Evolutionary conservation across 2,329 filamentous ascomycete genomes (phyloP), one percentile per base, ranked within the genome.

Genomic region (Intubia oerlemansii): DNA sequence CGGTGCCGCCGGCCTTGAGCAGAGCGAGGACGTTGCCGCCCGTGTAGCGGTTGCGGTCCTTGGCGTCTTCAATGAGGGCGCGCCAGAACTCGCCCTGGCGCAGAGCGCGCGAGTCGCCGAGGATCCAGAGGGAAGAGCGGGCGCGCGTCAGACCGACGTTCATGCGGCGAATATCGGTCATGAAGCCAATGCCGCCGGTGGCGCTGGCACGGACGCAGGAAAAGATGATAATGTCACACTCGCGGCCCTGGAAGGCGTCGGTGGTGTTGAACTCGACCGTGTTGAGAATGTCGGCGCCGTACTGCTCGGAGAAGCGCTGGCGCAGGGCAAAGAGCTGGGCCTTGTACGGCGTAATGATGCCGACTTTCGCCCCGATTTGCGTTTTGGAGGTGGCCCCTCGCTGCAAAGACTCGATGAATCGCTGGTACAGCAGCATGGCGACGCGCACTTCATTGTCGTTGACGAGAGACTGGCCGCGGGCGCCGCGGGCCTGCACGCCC

Each of bases 161-260:
- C 90, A 98, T 95, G 61, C 88, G 85, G 34, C 88, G 72, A 44
- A 98, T 92, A 48, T 98, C 88, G 31, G 80, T 78, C 65, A 98
- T 75, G 67, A 98, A 98, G 61, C 88, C 88, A 44, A 98, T 92
- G 42, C 85, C 82, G n/a, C 78, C 77, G 7, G 75, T 78, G n/a
- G 79, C 68, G 17, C 77, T 85, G 14, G 88, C 85, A 54, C 88
- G 74, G 35, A 98, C 88, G 49, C 90, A 98, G 23, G 88, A 95
- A 56, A 98, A 98, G 38, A 98, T 95, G 49, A 98, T 95, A 37
- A 98, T 75, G 45, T 98, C 88, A 43, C 82, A 88, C 51, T 98
- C 88, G 39, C 90, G 72, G 36, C 88, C 88, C 49, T 98, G 88
- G 49, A 93, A 98, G 12, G 88, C 90, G 52, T 98, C 88, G 1